These are phyloP conservation scores for Kregervanrija pseudodelftensis DNA, from an alignment of 805 yeast species.

Conservation along the genomic window DNA sequence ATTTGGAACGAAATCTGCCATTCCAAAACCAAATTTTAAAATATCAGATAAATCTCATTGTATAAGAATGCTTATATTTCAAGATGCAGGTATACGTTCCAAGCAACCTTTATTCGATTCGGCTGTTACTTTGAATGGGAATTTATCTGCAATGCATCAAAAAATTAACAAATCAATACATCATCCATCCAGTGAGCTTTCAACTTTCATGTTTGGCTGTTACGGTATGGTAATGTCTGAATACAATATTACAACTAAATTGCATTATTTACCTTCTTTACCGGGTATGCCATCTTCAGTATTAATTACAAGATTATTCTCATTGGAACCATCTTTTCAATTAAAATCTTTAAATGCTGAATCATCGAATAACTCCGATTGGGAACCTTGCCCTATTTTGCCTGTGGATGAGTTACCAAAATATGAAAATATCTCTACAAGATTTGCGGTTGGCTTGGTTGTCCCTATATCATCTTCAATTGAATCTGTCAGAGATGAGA, in stretches of 20 bases:
- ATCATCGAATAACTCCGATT: conserved; percentile 16
- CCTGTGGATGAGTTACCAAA: conserved; percentile 21
- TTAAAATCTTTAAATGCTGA: conserved; percentile 4
- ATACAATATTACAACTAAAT: conserved; percentile 35
- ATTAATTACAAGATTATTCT: conserved; percentile 39
- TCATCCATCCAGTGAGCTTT: conserved; percentile 38
- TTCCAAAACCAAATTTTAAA: conserved; percentile 14
- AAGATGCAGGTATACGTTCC: conserved; percentile 42
- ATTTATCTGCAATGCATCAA: conserved; percentile 10
- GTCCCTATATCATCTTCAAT: conserved; percentile 33
- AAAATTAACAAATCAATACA: conserved; percentile 25
- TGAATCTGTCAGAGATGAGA: conserved; percentile 29
- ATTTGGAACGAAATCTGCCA: conserved; percentile 4
- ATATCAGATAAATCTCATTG: conserved; percentile 18
- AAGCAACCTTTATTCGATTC: conserved; percentile 47
- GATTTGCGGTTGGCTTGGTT: conserved; percentile 43
- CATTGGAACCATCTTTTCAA: conserved; percentile 21
- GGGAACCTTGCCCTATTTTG: conserved; percentile 39
- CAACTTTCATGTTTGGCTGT: conserved; percentile 50
- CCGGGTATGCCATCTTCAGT: conserved; percentile 33
- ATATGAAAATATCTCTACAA: conserved; percentile 14
- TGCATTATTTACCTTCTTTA: conserved; percentile 40
- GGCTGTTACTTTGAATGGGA: conserved; percentile 16
- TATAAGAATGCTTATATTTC: conserved; percentile 40
- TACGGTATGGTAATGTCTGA: conserved; percentile 45